phyloP scores from a whole-genome alignment of 768 basidiomycete species.

The Hebeloma cylindrosporum region DNA sequence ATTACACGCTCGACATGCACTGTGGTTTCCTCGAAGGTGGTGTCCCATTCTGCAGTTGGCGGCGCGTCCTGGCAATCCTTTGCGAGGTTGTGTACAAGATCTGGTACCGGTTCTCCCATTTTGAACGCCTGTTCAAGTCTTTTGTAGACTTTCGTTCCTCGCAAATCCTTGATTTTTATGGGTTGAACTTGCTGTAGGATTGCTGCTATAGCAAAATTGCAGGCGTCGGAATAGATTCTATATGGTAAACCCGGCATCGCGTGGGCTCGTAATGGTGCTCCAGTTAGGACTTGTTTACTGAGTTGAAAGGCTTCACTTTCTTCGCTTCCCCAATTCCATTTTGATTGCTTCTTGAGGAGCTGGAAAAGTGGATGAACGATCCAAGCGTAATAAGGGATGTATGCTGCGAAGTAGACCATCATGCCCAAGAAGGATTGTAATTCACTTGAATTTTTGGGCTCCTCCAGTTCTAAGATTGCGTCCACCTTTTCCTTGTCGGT shows the following conservation, averaged over 20 bases:
- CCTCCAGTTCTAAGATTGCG: slow-evolving; percentile 27
- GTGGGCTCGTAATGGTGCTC: slow-evolving; percentile 34
- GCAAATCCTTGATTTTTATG: slow-evolving; percentile 25
- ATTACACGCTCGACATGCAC: slow-evolving; percentile 27
- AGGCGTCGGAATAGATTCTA: slow-evolving; percentile 36
- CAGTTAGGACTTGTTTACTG: slow-evolving; percentile 27
- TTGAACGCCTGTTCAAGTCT: slow-evolving; percentile 21
- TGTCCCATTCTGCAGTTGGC: slow-evolving; percentile 18
- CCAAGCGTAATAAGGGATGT: slow-evolving; percentile 6
- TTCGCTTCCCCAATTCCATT: slow-evolving; percentile 22
- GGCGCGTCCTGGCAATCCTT: slow-evolving; percentile 24
- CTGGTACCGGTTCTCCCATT: slow-evolving; percentile 19
- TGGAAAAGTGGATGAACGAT: not conserved
- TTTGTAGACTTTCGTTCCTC: slow-evolving; percentile 28
- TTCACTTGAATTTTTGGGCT: slow-evolving; percentile 22
- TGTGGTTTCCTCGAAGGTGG: slow-evolving; percentile 28
- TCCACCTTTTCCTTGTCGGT: slow-evolving; percentile 35
- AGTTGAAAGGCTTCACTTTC: slow-evolving; percentile 29
- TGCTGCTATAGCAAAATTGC: slow-evolving; percentile 27
- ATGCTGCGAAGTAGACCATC: slow-evolving; percentile 3
- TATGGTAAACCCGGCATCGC: slow-evolving; percentile 30
- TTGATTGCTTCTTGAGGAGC: not conserved
- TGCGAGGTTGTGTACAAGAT: slow-evolving; percentile 16
- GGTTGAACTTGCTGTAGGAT: slow-evolving; percentile 36
- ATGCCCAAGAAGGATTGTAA: slow-evolving; percentile 24